Percentiles rank a stretch among this genome's conserved stretches.
Evolutionary conservation across 2,329 filamentous ascomycete genomes (phyloP).

Genomic region (Fusarium poae): DNA sequence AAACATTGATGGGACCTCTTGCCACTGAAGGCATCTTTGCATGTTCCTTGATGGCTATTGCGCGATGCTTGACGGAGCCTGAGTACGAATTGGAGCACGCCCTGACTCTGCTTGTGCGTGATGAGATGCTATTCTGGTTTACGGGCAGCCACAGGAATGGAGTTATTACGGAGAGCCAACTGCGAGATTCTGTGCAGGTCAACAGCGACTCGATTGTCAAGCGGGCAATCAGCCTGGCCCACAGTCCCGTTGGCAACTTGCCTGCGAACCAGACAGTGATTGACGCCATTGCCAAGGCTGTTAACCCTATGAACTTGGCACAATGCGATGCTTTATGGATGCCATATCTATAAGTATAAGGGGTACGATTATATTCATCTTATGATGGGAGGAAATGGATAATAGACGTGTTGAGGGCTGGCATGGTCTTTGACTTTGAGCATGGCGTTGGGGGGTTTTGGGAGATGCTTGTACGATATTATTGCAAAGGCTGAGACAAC

Average conservation of each 20-base stretch:
- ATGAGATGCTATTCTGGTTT: constrained; percentile 99
- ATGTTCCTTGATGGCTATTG: constrained; percentile 96
- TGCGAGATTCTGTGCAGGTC: constrained; percentile 82
- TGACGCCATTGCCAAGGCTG: constrained; percentile 90
- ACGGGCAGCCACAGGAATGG: constrained; percentile 77
- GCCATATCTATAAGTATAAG: constrained; percentile 88
- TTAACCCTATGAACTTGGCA: constrained; percentile 89
- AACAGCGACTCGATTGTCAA: constrained; percentile 96
- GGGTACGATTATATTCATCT: constrained; percentile 16
- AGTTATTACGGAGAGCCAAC: constrained; percentile 69
- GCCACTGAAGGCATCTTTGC: constrained; percentile 97
- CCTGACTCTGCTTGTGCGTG: constrained; percentile 92
- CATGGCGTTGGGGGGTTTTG: constrained; percentile 47
- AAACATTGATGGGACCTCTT: constrained; percentile 94
- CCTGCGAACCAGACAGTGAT: constrained; percentile 98
- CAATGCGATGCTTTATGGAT: constrained; percentile 96
- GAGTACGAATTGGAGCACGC: constrained; percentile 94
- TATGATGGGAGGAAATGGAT: constrained; percentile 9
- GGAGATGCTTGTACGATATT: constrained; percentile 28
- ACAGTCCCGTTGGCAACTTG: constrained; percentile 80
- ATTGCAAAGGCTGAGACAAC: constrained; percentile 17
- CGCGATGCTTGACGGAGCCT: constrained; percentile 90
- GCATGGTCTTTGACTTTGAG: constrained; percentile 45
- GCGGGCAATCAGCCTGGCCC: constrained; percentile 85
- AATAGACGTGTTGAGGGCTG: constrained; percentile 10